phyloP scores from a whole-genome alignment of 2,329 filamentous ascomycete genomes.

The Colletotrichum cordylinicola region DNA sequence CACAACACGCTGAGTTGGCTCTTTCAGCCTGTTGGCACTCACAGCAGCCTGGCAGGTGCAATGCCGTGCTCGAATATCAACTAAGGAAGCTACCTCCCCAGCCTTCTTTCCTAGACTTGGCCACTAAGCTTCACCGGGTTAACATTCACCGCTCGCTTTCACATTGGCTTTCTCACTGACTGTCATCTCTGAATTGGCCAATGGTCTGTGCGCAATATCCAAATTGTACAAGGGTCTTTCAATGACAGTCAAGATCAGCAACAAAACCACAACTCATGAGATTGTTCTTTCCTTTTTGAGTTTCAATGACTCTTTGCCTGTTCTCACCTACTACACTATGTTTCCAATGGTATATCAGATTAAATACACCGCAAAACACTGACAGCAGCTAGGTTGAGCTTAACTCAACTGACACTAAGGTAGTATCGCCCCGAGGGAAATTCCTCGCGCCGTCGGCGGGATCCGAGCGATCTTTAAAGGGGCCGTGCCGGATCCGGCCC shows the following conservation, averaged over 20 bases:
- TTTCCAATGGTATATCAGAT: background rate
- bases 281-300: background rate
- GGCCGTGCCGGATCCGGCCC: constrained; percentile 3
- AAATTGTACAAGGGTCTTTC: background rate
- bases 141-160: background rate
- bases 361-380: background rate
- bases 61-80: background rate
- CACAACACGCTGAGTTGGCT: background rate
- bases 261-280: background rate
- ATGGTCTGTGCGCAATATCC: background rate
- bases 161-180: background rate
- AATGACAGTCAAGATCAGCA: background rate
- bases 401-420: background rate
- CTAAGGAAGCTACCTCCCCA: background rate
- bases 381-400: background rate
- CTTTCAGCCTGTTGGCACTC: background rate
- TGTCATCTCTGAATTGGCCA: background rate
- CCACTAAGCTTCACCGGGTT: background rate
- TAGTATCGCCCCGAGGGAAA: background rate
- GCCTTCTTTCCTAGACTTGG: background rate
- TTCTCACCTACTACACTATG: background rate
- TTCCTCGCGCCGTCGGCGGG: background rate
- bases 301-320: background rate
- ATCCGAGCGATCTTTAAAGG: constrained; percentile 3
- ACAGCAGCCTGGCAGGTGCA: background rate